Evolutionary conservation across 2,329 filamentous ascomycete genomes (phyloP).

Genomic region (Penicillium sp.): DNA sequence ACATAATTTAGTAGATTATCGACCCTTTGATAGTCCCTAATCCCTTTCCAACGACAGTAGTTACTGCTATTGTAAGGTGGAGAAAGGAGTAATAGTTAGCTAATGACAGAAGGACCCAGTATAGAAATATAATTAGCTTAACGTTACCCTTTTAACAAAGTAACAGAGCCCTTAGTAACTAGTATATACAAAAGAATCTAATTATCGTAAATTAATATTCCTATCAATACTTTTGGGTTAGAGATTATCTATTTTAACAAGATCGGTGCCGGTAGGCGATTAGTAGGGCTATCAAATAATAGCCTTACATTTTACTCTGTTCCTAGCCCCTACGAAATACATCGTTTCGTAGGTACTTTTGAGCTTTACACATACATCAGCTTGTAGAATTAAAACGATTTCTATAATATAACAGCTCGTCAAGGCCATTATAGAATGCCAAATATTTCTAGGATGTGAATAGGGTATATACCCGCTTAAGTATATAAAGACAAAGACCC

Average conservation of each 20-base stretch:
- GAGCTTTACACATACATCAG: neutral
- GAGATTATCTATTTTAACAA: neutral
- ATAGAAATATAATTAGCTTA: too few species aligned
- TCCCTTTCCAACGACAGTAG: too few species aligned
- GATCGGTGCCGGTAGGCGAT: neutral
- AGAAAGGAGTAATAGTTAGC: too few species aligned
- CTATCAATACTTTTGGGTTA: neutral
- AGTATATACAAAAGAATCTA: too few species aligned
- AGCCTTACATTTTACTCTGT: neutral
- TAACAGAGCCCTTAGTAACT: too few species aligned
- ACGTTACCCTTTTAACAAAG: too few species aligned
- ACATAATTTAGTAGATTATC: neutral
- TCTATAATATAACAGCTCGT: neutral
- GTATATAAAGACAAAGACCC: neutral
- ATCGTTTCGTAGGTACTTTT: neutral
- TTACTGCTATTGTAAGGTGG: neutral
- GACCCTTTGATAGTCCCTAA: neutral
- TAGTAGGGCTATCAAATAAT: neutral
- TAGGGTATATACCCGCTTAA: neutral
- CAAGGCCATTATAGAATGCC: neutral
- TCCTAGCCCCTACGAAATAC: neutral
- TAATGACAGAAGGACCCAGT: too few species aligned
- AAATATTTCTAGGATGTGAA: neutral
- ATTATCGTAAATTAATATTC: neutral
- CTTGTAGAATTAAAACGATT: neutral